A percentile compares a stretch with the other conserved stretches of the same genome.
These are phyloP conservation scores for Cyphellophora attinorum DNA, from an alignment of 2,329 filamentous ascomycete species.

Conservation along the genomic window DNA sequence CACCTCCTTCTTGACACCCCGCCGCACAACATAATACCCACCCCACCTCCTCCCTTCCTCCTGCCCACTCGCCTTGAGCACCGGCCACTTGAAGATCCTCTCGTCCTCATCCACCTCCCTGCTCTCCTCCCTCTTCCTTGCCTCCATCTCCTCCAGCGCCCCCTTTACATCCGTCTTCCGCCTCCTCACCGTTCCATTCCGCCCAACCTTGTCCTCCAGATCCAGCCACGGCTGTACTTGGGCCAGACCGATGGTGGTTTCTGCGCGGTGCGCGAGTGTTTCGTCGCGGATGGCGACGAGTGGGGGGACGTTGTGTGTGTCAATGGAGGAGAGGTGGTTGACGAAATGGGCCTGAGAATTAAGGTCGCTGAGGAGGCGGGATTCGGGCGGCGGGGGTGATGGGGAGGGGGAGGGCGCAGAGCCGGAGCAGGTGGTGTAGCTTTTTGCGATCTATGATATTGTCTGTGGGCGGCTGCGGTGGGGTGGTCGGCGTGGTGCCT, in stretches of 20 bases:
- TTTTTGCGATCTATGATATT: slow-evolving; percentile 56
- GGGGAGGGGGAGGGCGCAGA: slow-evolving; percentile 77
- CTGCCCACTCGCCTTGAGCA: slow-evolving; percentile 1
- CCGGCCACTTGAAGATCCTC: background rate
- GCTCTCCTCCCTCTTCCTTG: background rate
- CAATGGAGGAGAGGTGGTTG: slow-evolving; percentile 68
- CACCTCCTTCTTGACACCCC: background rate
- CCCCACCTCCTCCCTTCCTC: slow-evolving; percentile 1
- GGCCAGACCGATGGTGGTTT: slow-evolving; percentile 26
- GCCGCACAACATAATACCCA: slow-evolving; percentile 2
- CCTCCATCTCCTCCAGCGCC: slow-evolving; percentile 2
- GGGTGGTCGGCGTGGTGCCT: background rate
- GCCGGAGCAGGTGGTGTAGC: slow-evolving; percentile 73
- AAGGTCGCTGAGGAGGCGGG: slow-evolving; percentile 62
- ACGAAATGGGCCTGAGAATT: slow-evolving; percentile 83
- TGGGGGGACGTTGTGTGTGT: slow-evolving; percentile 64
- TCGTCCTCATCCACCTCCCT: background rate
- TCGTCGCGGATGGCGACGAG: slow-evolving; percentile 72
- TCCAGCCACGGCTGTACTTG: slow-evolving; percentile 26
- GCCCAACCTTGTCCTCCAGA: slow-evolving; percentile 31
- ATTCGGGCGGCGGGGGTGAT: slow-evolving; percentile 40
- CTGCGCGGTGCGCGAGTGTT: slow-evolving; percentile 27
- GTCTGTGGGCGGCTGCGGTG: slow-evolving; percentile 12
- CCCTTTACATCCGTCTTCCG: slow-evolving; percentile 53
- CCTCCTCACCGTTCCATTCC: slow-evolving; percentile 38